Base-by-base conservation (phyloP, 768 basidiomycete species). In the Phallus indusiatus region DNA sequence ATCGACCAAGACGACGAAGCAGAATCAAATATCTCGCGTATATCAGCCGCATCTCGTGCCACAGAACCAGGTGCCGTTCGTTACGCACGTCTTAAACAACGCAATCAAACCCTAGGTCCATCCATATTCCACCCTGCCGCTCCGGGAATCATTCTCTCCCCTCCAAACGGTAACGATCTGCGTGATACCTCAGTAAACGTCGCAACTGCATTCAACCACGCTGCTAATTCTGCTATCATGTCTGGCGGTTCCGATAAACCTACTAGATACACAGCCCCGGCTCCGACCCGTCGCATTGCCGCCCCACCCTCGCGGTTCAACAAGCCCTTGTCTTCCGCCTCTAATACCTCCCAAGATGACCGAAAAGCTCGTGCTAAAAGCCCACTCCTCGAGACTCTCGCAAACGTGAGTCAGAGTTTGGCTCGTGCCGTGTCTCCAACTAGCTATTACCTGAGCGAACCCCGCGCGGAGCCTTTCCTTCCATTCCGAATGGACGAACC, bases 101-200 rank as follows among this genome's bases (percentile, higher is more conserved):
- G 72, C 63, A 74, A 78, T 59, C 74, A 75, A 61, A 62, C 70
- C 37, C 58, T 64, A 58, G 67, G 67, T 34, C 52, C 60, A 58
- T 55, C 49, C 18, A 50, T 49, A 58, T 47, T 42, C 53, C 61
- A 60, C 49, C 65, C 65, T 59, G 66, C 65, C 53, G 63, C 65
- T 53, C 62, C 71, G 14, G 68, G 72, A 62, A 62, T 65, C 33
- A 53, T 66, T 55, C 69, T 72, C 50, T 72, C 74, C 16, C 78
- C 78, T n/a, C 71, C 71, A 14, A 76, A 83, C 54, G 88, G 89
- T 47, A 78, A 83, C 65, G 82, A 76, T 76, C 81, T 89, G 60
- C 86, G 86, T 66, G 88, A 90, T 71, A 93, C 91, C 49, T 85
- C 89, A 18, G 91, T 93, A 54, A 88, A 90, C 71, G 85, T 91